These are phyloP conservation scores for Astrocystis sublimbata DNA, from an alignment of 495 filamentous ascomycete species.

Conservation along the genomic window DNA sequence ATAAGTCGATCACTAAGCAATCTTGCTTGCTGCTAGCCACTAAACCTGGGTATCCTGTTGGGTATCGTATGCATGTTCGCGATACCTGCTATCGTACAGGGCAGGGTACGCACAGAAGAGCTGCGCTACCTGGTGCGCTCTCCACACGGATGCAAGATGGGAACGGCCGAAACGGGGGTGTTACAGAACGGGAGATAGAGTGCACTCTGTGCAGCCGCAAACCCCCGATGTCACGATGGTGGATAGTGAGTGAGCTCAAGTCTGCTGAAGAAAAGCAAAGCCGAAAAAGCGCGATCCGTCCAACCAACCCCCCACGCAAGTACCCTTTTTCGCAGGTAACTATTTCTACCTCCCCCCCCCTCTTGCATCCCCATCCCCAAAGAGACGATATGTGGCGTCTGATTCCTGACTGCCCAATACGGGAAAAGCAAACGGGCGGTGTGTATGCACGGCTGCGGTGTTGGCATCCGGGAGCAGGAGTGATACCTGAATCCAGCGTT, in stretches of 20 bases:
- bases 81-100: neutral
- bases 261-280: neutral
- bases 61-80: conserved; percentile 20
- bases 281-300: neutral
- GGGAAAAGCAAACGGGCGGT: conserved; percentile 11
- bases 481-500: neutral
- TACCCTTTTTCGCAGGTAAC: neutral
- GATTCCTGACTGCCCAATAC: neutral
- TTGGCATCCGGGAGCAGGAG: conserved; percentile 5
- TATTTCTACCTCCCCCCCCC: neutral
- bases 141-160: conserved; percentile 12
- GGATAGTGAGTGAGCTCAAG: too few species aligned
- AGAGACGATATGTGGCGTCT: neutral
- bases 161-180: conserved; percentile 15
- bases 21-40: neutral
- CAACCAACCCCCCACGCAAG: neutral
- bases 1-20: conserved; percentile 9
- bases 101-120: conserved; percentile 6
- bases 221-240: neutral
- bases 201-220: neutral
- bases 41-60: conserved; percentile 16
- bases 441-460: conserved; percentile 11
- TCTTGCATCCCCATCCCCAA: neutral
- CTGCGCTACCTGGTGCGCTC: conserved; percentile 10
- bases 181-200: conserved; percentile 2